Evolutionary conservation across 208 protist species (phyloP), one percentile per base, ranked within the genome.

Genomic region (Naegleria gruberi): DNA sequence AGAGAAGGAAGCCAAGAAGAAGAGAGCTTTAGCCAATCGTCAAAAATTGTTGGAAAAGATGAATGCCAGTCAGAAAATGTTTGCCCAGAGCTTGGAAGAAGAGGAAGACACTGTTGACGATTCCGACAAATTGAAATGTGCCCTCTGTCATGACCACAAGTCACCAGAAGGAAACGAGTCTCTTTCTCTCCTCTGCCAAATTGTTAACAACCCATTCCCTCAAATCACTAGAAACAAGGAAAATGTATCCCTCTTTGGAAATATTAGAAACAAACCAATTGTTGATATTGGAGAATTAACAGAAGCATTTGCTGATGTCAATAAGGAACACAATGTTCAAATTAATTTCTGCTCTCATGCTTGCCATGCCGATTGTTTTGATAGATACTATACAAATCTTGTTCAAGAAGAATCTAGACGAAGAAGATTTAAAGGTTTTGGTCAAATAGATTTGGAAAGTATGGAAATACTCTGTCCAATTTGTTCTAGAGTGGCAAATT

Each of bases 351-450:
- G 84, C 42, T 43, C n/a, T 65, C 84, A 88, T 65, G n/a, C 34
- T 43, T 88, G 84, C 42, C 84, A 88, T 30, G 46, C 26, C 42
- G 84, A 88, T 65, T 88, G 84, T 42, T 88, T 65, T 65, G 45
- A 88, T 88, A 1, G 45, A 37, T 88, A 88, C 42, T 88, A 65
- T 42, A 30, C 26, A 41, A 43, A 17, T 7, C 7, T 88, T 5
- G 2, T 43, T n/a, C 45, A 51, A 51, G 23, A 34, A 15, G 43
- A 88, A 37, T 23, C 42, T 34, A 45, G 34, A 84, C 42, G 81
- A 43, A 30, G 44, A 42, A 19, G 17, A 65, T 88, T 41, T 30
- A 88, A 88, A 26, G 84, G 84, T 73, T 37, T 51, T 65, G 10
- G 46, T 6, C 10, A n/a, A 45, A 30, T 88, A 19, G 17, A 43